Evolutionary conservation across 2,329 filamentous ascomycete species (phyloP).

Genomic region (Fusarium neocosmosporiellum): DNA sequence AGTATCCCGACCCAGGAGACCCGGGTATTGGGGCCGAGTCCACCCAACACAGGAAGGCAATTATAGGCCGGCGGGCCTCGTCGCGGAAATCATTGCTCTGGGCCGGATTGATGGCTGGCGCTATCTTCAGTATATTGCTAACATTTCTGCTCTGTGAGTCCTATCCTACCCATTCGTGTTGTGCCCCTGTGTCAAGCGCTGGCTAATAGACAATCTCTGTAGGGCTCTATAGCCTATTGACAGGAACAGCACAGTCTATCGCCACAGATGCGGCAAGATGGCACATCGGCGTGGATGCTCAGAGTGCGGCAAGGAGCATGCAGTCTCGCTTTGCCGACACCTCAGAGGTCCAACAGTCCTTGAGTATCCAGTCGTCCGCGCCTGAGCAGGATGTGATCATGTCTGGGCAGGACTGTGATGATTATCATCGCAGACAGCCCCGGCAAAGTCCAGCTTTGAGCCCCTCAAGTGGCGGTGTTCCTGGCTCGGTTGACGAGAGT

Average conservation of each 20-base stretch:
- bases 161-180: neutral
- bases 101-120: neutral
- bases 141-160: neutral
- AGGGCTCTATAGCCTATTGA: neutral
- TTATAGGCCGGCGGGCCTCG: no score
- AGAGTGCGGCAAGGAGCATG: neutral
- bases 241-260: neutral
- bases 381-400: neutral
- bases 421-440: neutral
- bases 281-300: neutral
- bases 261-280: neutral
- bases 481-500: neutral
- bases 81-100: neutral
- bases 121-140: neutral
- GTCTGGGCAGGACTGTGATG: neutral
- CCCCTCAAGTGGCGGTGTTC: no score
- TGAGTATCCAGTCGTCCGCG: neutral
- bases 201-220: neutral
- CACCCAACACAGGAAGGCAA: no score
- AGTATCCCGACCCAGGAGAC: neutral
- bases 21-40: neutral
- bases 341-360: neutral
- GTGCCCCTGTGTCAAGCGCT: neutral
- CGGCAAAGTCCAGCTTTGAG: no score
- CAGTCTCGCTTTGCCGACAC: neutral